Evolutionary conservation across 208 protist species (phyloP).

Genomic region (Acanthamoeba castellanii): DNA sequence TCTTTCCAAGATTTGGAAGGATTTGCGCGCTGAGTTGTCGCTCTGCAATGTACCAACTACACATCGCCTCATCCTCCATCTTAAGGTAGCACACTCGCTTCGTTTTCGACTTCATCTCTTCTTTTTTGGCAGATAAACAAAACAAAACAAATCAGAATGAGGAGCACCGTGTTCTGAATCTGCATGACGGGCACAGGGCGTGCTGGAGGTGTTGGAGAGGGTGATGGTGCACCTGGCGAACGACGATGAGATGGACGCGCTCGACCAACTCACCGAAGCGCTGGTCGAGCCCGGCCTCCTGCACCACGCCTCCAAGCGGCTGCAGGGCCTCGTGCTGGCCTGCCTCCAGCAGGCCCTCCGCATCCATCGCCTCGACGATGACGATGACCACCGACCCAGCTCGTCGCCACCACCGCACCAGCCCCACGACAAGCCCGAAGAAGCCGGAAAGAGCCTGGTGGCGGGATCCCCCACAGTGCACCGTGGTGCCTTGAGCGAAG

Average conservation of each 20-base stretch:
- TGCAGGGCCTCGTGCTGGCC: slow-evolving; percentile 11
- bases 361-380: not conserved
- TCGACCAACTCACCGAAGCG: not conserved
- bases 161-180: too few species aligned
- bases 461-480: too few species aligned
- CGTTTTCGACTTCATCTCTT: too few species aligned
- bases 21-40: not conserved
- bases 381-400: not conserved
- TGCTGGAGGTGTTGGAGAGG: too few species aligned
- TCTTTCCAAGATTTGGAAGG: not conserved
- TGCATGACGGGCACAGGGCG: too few species aligned
- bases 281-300: not conserved
- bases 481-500: too few species aligned
- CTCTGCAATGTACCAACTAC: not conserved
- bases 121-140: too few species aligned
- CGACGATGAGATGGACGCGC: not conserved
- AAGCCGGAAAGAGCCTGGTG: too few species aligned
- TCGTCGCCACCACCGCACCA: too few species aligned
- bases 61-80: not conserved
- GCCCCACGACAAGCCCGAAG: too few species aligned
- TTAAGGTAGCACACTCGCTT: not conserved
- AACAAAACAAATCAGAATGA: too few species aligned
- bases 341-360: slow-evolving; percentile 6
- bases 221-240: not conserved
- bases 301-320: not conserved